Percentiles rank a stretch among this genome's conserved stretches.
These are phyloP conservation scores for Colletotrichum agaves DNA, from an alignment of 2,329 filamentous ascomycete species.

Conservation along the genomic window DNA sequence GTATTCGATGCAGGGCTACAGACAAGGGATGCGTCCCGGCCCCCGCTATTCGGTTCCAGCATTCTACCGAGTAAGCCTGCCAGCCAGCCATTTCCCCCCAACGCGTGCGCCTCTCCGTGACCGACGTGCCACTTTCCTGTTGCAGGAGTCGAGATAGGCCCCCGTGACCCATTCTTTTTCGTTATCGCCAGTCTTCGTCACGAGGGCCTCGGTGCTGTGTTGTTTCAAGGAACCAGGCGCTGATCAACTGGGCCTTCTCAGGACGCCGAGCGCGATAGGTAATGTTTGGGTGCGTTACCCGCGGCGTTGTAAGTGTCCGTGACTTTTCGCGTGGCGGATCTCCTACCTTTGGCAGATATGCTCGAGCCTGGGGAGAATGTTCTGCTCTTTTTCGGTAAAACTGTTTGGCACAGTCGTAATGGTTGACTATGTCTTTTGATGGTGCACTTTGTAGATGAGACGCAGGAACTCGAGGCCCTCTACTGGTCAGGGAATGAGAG, in stretches of 20 bases:
- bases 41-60: conserved; percentile 22
- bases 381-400: neutral
- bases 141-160: neutral
- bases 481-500: conserved; percentile 25
- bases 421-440: conserved; percentile 4
- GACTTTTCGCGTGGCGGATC: neutral
- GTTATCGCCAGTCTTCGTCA: conserved; percentile 9
- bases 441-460: conserved; percentile 31
- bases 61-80: conserved; percentile 19
- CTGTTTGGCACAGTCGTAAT: neutral
- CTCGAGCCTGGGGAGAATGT: neutral
- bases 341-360: neutral
- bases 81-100: too few relatives aligned
- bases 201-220: neutral
- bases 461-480: conserved; percentile 30
- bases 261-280: conserved; percentile 13
- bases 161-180: neutral
- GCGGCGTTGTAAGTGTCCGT: conserved; percentile 26
- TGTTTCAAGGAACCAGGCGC: conserved; percentile 4
- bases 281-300: conserved; percentile 27
- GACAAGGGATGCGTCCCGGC: conserved; percentile 17
- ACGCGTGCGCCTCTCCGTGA: neutral
- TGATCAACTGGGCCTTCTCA: conserved; percentile 16
- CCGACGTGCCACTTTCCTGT: conserved; percentile 4
- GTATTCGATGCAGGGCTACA: conserved; percentile 28